Percentiles rank a stretch among this genome's conserved stretches.
These are phyloP conservation scores for Dioscorea cayenensis DNA, from an alignment of 116 monocot genomes.

Conservation along the genomic window DNA sequence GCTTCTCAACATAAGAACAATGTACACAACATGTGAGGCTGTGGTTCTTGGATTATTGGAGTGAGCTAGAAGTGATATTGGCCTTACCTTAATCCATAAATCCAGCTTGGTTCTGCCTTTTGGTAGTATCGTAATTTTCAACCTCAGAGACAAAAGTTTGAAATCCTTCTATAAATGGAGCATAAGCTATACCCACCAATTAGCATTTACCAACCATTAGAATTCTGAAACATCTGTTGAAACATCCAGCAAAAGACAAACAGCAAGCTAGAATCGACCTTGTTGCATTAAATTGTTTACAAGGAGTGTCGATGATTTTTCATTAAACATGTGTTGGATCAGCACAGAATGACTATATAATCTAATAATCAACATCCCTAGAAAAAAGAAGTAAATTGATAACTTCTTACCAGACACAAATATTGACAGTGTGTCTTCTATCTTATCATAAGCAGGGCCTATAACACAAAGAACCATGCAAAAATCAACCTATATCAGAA, in stretches of 20 bases:
- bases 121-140: conserved; percentile 69
- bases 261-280: too few species aligned
- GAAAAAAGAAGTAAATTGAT: neutral
- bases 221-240: conserved; percentile 24
- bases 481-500: too few species aligned
- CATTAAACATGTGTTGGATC: too few species aligned
- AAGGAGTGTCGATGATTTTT: too few species aligned
- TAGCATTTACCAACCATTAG: neutral
- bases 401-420: conserved; percentile 21
- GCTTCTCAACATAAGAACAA: too few species aligned
- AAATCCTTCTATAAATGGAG: conserved; percentile 79
- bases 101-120: conserved; percentile 67
- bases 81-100: conserved; percentile 65
- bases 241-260: too few species aligned
- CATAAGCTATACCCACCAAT: conserved; percentile 69
- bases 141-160: conserved; percentile 32
- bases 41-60: too few species aligned
- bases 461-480: neutral
- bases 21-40: too few species aligned
- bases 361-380: too few species aligned
- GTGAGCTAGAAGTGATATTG: too few species aligned
- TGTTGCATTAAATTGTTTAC: too few species aligned
- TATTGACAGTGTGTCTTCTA: conserved; percentile 30
- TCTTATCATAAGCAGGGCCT: conserved; percentile 60
- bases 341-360: too few species aligned